A percentile compares a stretch with the other conserved stretches of the same genome.
Evolutionary conservation across 495 filamentous ascomycete genomes (phyloP).

Genomic region (Aspergillus sparsus): DNA sequence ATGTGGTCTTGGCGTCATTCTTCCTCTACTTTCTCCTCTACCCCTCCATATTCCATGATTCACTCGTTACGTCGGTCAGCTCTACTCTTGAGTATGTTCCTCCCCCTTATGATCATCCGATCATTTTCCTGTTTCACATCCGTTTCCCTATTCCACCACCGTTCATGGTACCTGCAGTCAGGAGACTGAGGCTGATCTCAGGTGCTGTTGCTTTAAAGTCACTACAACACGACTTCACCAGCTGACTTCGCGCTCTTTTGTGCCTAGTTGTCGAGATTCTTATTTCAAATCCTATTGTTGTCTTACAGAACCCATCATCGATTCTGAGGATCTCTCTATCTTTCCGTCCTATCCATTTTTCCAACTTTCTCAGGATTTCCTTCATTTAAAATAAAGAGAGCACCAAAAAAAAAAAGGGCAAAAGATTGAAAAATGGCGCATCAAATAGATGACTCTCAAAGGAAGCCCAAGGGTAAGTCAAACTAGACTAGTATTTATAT

Average conservation of each 20-base stretch:
- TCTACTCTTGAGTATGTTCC: not conserved
- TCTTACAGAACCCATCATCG: slow-evolving; percentile 14
- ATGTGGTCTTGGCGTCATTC: slow-evolving; percentile 12
- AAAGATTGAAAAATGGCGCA: slow-evolving; percentile 34
- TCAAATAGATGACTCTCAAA: slow-evolving; percentile 25
- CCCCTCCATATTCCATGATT: slow-evolving; percentile 4
- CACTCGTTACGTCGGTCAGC: not conserved
- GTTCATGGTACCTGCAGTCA: slow-evolving; percentile 15
- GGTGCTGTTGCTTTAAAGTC: slow-evolving; percentile 8
- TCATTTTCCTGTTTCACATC: slow-evolving; percentile 2
- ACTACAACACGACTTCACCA: slow-evolving; percentile 12
- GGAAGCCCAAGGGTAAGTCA: slow-evolving; percentile 75
- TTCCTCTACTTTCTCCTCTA: slow-evolving; percentile 8
- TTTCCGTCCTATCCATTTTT: slow-evolving; percentile 3
- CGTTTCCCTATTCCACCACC: slow-evolving; percentile 7
- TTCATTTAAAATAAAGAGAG: not conserved
- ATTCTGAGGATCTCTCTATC: slow-evolving; percentile 6
- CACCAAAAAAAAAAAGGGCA: slow-evolving; percentile 31
- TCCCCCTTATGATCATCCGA: slow-evolving; percentile 6
- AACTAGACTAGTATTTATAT: too few relatives aligned
- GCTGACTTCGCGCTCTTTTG: slow-evolving; percentile 17
- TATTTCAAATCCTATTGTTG: not conserved
- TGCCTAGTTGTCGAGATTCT: slow-evolving; percentile 14
- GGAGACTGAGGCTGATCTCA: slow-evolving; percentile 18
- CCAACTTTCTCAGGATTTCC: not conserved